phyloP scores from a whole-genome alignment of 306 rosid species.

The Rosa persica region DNA sequence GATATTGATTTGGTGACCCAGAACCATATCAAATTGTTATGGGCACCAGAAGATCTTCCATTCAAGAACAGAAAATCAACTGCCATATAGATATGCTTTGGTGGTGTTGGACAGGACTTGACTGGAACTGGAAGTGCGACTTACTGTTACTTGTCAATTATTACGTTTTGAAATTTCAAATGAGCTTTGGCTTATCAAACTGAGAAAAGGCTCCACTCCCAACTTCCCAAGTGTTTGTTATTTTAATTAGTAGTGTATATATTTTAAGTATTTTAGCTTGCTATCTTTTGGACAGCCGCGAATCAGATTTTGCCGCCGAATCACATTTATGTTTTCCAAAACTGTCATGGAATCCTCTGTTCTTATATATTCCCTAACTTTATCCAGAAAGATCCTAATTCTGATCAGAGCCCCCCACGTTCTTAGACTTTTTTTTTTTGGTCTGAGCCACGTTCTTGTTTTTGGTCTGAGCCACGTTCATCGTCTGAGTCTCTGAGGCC shows the following conservation, averaged over 20 bases:
- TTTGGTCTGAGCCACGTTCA: no score
- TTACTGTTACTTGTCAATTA: background rate
- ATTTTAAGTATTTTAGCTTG: background rate
- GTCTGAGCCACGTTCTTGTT: no score
- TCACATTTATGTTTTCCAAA: slow-evolving; percentile 13
- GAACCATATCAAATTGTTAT: background rate
- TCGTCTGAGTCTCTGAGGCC: background rate
- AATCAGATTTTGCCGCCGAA: slow-evolving; percentile 25
- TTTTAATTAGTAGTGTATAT: no score
- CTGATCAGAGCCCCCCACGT: background rate
- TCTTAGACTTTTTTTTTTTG: no score
- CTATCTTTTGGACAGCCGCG: slow-evolving; percentile 32
- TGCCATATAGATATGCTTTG: background rate
- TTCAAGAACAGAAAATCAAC: background rate
- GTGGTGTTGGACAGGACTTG: background rate
- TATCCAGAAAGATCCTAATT: background rate
- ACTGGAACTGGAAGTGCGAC: slow-evolving; percentile 26
- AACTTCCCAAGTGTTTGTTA: slow-evolving; percentile 15
- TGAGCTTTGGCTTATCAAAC: background rate
- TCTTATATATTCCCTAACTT: background rate
- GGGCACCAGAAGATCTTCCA: background rate
- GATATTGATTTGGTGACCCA: background rate
- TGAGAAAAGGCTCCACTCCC: slow-evolving; percentile 13
- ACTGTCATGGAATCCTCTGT: background rate
- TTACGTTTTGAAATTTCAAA: slow-evolving; percentile 15